Conservation (phyloP, 306 rosid species). For the Oxytropis ochrocephala region DNA sequence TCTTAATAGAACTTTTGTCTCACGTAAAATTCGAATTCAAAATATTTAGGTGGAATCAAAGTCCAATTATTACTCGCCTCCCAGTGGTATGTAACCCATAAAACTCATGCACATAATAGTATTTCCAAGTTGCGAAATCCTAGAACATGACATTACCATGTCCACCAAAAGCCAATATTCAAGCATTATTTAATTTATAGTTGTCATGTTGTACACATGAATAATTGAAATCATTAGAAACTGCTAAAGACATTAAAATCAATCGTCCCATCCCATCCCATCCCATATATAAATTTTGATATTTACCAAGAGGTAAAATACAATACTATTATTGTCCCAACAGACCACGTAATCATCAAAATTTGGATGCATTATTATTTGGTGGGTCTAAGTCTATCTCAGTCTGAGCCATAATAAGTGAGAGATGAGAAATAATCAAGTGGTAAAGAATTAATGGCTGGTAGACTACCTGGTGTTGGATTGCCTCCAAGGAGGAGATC, state of each 20-base stretch:
- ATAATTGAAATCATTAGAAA: background rate
- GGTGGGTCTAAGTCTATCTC: background rate
- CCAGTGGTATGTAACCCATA: background rate
- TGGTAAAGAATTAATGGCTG: conserved; percentile 34
- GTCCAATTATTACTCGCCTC: no score
- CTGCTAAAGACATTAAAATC: background rate
- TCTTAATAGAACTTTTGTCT: no score
- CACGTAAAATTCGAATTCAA: no score
- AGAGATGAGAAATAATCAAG: background rate
- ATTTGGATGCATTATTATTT: conserved; percentile 6
- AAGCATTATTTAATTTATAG: background rate
- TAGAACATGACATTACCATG: background rate
- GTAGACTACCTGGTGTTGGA: conserved; percentile 55
- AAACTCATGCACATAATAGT: background rate
- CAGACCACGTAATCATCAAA: background rate
- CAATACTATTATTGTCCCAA: background rate
- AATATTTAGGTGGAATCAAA: no score
- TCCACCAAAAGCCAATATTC: conserved; percentile 8
- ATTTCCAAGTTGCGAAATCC: background rate
- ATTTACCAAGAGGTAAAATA: conserved; percentile 10
- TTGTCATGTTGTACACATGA: conserved; percentile 6
- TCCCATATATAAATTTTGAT: background rate
- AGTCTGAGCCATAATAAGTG: background rate
- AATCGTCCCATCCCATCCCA: background rate
- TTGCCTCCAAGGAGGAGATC: conserved; percentile 32